Evolutionary conservation across 257 asterid genomes (phyloP).

Genomic region (Nicotiana sylvestris): DNA sequence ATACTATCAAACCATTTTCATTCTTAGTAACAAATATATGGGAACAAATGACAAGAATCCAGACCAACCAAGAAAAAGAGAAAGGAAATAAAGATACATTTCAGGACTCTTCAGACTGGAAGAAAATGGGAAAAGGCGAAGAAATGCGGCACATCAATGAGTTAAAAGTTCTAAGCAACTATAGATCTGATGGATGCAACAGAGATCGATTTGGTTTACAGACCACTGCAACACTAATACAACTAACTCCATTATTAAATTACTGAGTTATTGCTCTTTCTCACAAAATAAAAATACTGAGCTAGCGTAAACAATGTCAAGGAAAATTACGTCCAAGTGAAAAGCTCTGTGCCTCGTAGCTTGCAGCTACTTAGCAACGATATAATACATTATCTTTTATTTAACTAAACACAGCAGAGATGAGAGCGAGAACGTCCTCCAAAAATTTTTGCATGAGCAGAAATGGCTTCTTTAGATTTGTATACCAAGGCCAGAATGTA

Average conservation of each 20-base stretch:
- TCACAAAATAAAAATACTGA: neutral
- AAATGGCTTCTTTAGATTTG: neutral
- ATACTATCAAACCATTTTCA: conserved; percentile 2
- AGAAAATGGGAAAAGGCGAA: neutral
- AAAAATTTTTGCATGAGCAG: neutral
- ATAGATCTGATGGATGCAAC: neutral
- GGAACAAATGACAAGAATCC: neutral
- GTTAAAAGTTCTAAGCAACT: neutral
- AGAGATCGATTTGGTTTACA: neutral
- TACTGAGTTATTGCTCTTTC: neutral
- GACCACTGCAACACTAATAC: conserved; percentile 1
- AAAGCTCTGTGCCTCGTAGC: neutral
- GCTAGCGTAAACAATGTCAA: neutral
- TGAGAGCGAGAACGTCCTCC: neutral
- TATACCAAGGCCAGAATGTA: conserved; percentile 5
- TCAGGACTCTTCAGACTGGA: conserved; percentile 1
- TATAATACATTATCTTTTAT: neutral
- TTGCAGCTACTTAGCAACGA: neutral
- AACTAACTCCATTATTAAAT: neutral
- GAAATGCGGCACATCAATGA: neutral
- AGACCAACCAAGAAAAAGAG: neutral
- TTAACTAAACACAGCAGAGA: conserved; percentile 1
- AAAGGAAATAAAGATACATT: neutral
- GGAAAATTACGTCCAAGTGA: conserved; percentile 2
- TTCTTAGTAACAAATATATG: neutral